These are phyloP conservation scores for Anthoceros angustus DNA, from an alignment of 225 moss, liverwort and hornwort species.

Conservation along the genomic window DNA sequence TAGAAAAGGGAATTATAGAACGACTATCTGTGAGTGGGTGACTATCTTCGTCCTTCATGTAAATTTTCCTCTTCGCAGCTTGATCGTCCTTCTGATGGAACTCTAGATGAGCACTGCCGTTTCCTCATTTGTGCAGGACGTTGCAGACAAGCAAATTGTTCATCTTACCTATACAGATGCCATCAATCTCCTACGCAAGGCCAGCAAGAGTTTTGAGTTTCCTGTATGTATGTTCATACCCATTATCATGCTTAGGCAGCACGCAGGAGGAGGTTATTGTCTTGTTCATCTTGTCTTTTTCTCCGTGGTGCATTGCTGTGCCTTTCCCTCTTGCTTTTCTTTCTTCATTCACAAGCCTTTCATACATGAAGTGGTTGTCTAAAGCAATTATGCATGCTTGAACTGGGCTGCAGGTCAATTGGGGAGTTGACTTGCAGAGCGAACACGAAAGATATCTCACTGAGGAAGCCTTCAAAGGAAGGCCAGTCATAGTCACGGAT, in stretches of 20 bases:
- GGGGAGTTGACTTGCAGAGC: conserved; percentile 92
- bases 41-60: conserved; percentile 5
- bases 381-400: no score
- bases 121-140: conserved; percentile 34
- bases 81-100: not conserved
- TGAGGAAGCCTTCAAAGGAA: conserved; percentile 68
- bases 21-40: conserved; percentile 40
- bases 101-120: not conserved
- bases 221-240: conserved; percentile 28
- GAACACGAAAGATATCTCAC: conserved; percentile 94
- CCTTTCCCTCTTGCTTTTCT: no score
- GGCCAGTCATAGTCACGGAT: conserved; percentile 84
- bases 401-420: conserved; percentile 42
- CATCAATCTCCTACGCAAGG: conserved; percentile 50
- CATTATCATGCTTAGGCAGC: no score
- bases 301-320: not conserved
- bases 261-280: no score
- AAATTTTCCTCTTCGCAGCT: not conserved
- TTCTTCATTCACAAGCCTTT: no score
- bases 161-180: conserved; percentile 85
- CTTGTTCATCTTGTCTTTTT: no score
- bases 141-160: conserved; percentile 73
- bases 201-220: conserved; percentile 80
- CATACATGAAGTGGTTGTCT: no score
- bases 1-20: conserved; percentile 73